phyloP scores from a whole-genome alignment of 352 stramenopile species.

The Phytopythium helicoides region DNA sequence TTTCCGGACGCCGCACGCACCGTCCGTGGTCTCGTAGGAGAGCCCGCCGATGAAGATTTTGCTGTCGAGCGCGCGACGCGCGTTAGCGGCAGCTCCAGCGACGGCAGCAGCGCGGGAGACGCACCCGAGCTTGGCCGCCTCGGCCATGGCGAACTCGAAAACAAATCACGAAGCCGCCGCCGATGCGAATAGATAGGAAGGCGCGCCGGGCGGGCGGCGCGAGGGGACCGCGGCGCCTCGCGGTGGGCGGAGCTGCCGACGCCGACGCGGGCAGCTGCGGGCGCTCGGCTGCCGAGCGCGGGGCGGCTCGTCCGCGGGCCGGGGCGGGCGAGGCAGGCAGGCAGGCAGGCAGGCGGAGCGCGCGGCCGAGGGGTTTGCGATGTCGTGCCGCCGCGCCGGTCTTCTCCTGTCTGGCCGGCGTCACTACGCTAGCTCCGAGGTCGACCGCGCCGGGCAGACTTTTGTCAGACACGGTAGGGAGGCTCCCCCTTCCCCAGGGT shows the following conservation, averaged over 20 bases:
- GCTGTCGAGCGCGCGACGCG: too few relatives aligned
- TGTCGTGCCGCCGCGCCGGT: slow-evolving; percentile 5
- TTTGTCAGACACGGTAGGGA: too few relatives aligned
- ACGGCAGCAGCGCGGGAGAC: slow-evolving; percentile 1
- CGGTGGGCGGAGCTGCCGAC: not conserved
- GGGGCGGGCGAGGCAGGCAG: not conserved
- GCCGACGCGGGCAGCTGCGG: not conserved
- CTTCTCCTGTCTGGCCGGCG: slow-evolving; percentile 12
- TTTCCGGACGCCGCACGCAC: too few relatives aligned
- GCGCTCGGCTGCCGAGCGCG: too few relatives aligned
- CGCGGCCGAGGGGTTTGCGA: not conserved
- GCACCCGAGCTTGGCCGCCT: slow-evolving; percentile 45
- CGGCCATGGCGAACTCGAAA: slow-evolving; percentile 30
- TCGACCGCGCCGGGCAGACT: too few relatives aligned
- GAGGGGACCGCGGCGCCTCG: too few relatives aligned
- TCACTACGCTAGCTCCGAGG: slow-evolving; percentile 1
- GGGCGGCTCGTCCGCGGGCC: not conserved
- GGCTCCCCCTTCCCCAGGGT: too few relatives aligned
- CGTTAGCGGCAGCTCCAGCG: slow-evolving; percentile 5
- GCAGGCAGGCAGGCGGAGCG: not conserved
- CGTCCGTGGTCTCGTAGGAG: slow-evolving; percentile 89
- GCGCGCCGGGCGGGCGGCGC: too few relatives aligned
- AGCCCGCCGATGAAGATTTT: slow-evolving; percentile 92
- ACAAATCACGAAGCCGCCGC: not conserved
- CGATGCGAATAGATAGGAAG: slow-evolving; percentile 9